Conservation (phyloP, 2,329 filamentous ascomycete genomes). For the Cytospora leucostoma region DNA sequence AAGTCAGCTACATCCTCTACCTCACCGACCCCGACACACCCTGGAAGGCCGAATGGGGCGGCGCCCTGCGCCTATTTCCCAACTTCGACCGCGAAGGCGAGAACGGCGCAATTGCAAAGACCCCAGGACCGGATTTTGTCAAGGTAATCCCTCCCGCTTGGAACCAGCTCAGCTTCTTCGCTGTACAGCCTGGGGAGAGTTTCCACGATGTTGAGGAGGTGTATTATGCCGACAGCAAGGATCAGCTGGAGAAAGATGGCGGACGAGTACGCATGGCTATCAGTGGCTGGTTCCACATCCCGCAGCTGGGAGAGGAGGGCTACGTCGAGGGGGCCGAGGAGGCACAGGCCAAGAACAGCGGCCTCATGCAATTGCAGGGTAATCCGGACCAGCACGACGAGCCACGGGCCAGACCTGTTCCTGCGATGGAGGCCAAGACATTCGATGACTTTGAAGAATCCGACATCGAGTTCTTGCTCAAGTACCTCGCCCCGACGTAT, state of each 20-base stretch:
- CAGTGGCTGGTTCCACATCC: constrained; percentile 98
- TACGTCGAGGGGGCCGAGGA: constrained; percentile 87
- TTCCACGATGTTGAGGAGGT: constrained; percentile 99
- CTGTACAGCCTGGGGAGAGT: constrained; percentile 96
- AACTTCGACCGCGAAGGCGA: constrained; percentile 63
- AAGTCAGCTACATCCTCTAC: constrained; percentile 96
- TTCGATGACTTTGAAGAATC: constrained; percentile 66
- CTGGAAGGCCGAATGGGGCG: constrained; percentile 92
- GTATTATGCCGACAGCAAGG: constrained; percentile 67
- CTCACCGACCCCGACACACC: constrained; percentile 87
- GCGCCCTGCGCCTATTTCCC: constrained; percentile 85
- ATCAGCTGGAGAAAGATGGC: constrained; percentile 66
- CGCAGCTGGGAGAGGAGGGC: constrained; percentile 89
- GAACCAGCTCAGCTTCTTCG: constrained; percentile 98
- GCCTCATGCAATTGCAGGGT: constrained; percentile 88
- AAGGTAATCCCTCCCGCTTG: constrained; percentile 91
- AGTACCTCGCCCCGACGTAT: constrained; percentile 88
- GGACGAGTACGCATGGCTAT: constrained; percentile 93
- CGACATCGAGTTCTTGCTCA: constrained; percentile 86
- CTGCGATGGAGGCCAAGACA: constrained; percentile 42
- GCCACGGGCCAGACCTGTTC: constrained; percentile 64
- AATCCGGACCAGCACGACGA: constrained; percentile 88
- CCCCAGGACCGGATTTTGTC: constrained; percentile 75
- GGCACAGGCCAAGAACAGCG: constrained; percentile 84
- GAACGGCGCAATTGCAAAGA: constrained; percentile 73